Base-by-base conservation (phyloP, 1,284 basidiomycete species). In the Boletus semigastroideus region DNA sequence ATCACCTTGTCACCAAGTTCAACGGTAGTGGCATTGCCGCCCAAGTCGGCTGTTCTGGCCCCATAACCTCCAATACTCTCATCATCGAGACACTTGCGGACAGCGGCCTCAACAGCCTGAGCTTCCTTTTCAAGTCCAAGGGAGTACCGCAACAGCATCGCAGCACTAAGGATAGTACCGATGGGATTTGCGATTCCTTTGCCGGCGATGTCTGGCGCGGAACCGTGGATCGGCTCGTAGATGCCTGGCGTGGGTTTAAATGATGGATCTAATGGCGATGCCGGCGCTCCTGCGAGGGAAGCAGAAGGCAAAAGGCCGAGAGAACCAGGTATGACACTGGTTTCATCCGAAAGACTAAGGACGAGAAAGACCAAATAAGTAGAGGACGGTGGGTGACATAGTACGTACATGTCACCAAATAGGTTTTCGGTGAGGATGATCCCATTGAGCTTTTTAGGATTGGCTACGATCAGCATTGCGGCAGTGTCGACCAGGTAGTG, bases 401-500 rank as follows among this genome's bases (percentile, higher is more conserved):
- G 33, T 45, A 55, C 90, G 66, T 66, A 94, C 92, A 98, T 97
- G 72, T 98, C 95, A 51, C 94, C 94, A 61, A 98, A 97, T 68
- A 98, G 74, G 72, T 98, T 98, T 74, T 97, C 94, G 2, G 94
- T 98, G 51, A 98, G 74, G 55, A 97, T 79, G 46, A 99, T 87
- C 58, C 97, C 97, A 67, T 99, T 99, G 52, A 99, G 79, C 73
- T 97, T 98, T 63, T 81, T 84, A 5, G 97, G 97, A 68, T 84
- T 94, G 42, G 90, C 78, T 44, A 98, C 93, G 72, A 99, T 92
- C 59, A 97, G 72, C 97, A 99, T 99, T 14, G 95, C 87, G 1
- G 96, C 94, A 5, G 94, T 92, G 74, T 99, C 97, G 52, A 99
- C 94, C 55, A 98, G 82, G 59, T 90, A 85, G 73, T 99, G 96